A percentile compares a stretch with the other conserved stretches of the same genome.
phyloP scores from a whole-genome alignment of 2,329 filamentous ascomycete species.

The Xylariaceae sp. region DNA sequence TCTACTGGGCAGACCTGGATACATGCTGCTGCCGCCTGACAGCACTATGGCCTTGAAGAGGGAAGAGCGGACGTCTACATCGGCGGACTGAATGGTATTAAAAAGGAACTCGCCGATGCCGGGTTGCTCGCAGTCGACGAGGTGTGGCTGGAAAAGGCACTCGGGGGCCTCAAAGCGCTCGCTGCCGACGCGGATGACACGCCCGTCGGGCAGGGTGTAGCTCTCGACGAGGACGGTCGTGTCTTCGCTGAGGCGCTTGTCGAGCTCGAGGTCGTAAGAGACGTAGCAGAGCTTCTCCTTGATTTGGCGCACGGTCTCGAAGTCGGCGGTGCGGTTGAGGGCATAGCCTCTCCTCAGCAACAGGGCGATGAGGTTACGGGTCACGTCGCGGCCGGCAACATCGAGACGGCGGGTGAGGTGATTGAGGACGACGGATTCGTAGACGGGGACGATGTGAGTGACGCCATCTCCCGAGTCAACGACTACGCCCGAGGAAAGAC shows the following conservation, averaged over 20 bases:
- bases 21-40: constrained; percentile 98
- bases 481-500: constrained; percentile 89
- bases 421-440: constrained; percentile 96
- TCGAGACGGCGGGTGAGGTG: constrained; percentile 92
- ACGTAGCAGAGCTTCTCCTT: constrained; percentile 99
- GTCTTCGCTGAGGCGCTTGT: constrained; percentile 93
- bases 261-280: constrained; percentile 93
- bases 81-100: constrained; percentile 95
- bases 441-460: constrained; percentile 97
- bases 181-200: constrained; percentile 91
- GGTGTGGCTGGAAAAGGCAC: constrained; percentile 96
- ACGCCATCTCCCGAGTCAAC: constrained; percentile 98
- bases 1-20: constrained; percentile 88
- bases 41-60: constrained; percentile 97
- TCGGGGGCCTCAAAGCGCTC: constrained; percentile 98
- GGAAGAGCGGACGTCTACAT: constrained; percentile 89
- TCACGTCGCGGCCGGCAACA: constrained; percentile 94
- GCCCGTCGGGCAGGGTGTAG: constrained; percentile 94
- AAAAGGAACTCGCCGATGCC: constrained; percentile 97
- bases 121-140: constrained; percentile 95
- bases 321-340: constrained; percentile 96
- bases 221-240: constrained; percentile 96
- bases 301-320: constrained; percentile 97
- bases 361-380: constrained; percentile 94
- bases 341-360: constrained; percentile 92